Evolutionary conservation across 2,329 filamentous ascomycete species (phyloP).

Genomic region (Xylaria sp.): DNA sequence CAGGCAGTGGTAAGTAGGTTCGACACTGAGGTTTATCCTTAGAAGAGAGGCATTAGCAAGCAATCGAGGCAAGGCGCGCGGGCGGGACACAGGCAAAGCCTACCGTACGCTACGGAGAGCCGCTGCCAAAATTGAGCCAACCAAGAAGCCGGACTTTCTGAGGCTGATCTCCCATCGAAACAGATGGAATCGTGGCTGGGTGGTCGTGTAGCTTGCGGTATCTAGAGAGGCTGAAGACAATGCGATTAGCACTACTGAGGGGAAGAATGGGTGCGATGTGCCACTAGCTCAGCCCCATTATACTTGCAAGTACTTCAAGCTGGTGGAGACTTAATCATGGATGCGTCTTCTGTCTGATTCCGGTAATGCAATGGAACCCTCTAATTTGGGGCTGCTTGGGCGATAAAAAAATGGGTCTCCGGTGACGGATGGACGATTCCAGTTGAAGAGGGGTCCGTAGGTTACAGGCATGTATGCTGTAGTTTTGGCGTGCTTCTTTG

Average conservation of each 20-base stretch:
- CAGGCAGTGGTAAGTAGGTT: conserved; percentile 1
- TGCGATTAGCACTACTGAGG: neutral
- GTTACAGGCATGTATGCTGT: no score
- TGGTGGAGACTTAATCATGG: conserved; percentile 10
- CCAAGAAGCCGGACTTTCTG: conserved; percentile 28
- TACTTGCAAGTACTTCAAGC: conserved; percentile 41
- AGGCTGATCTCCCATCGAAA: conserved; percentile 52
- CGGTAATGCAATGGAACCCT: conserved; percentile 37
- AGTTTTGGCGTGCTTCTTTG: no score
- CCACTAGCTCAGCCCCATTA: conserved; percentile 40
- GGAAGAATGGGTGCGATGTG: neutral
- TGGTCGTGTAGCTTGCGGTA: conserved; percentile 42
- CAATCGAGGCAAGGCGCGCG: conserved; percentile 33
- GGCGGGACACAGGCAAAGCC: conserved; percentile 15
- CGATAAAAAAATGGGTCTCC: conserved; percentile 21
- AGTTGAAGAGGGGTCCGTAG: no score
- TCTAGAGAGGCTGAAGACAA: conserved; percentile 34
- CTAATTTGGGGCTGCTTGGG: conserved; percentile 3
- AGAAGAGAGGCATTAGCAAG: conserved; percentile 26
- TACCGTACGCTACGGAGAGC: conserved; percentile 19
- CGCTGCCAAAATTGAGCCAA: conserved; percentile 27
- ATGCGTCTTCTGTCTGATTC: conserved; percentile 33
- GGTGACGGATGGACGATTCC: conserved; percentile 28
- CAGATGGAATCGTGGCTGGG: conserved; percentile 51
- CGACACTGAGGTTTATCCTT: conserved; percentile 1